Conservation (phyloP, 192 early-diverging fungal species). For the Coemansia sp. region DNA sequence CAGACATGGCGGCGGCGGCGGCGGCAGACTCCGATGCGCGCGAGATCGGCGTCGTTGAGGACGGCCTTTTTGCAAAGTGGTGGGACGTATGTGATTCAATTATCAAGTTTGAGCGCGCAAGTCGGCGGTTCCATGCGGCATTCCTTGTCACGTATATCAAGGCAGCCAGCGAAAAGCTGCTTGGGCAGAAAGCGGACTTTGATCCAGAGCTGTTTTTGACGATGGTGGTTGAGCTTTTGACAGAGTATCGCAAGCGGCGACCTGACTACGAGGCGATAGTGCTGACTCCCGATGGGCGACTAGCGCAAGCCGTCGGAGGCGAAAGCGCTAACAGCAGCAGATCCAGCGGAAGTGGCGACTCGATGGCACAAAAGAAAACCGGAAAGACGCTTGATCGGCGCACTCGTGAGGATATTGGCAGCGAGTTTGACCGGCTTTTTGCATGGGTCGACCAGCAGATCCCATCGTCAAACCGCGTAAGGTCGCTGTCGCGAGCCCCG, state of each 20-base stretch:
- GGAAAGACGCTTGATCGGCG: conserved; percentile 34
- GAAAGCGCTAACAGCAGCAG: conserved; percentile 5
- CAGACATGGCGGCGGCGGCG: background rate
- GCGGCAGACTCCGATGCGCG: conserved; percentile 26
- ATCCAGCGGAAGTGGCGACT: conserved; percentile 4
- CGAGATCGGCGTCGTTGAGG: conserved; percentile 45
- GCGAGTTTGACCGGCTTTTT: conserved; percentile 57
- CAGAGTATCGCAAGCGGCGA: conserved; percentile 54
- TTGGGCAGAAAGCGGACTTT: conserved; percentile 49
- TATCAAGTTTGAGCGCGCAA: conserved; percentile 39
- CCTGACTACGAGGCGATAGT: conserved; percentile 55
- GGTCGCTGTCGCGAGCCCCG: conserved; percentile 30
- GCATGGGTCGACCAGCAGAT: conserved; percentile 55
- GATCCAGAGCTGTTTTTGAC: conserved; percentile 51
- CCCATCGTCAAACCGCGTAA: conserved; percentile 32
- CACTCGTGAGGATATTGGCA: conserved; percentile 55
- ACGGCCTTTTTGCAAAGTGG: conserved; percentile 49
- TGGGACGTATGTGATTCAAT: conserved; percentile 49
- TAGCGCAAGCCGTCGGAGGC: conserved; percentile 1
- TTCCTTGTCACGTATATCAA: conserved; percentile 47
- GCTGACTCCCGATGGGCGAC: conserved; percentile 37
- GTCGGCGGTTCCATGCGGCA: conserved; percentile 27
- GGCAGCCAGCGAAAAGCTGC: conserved; percentile 45
- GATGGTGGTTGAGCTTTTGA: conserved; percentile 50
- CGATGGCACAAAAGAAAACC: conserved; percentile 1